Percentiles rank a stretch among this genome's conserved stretches.
Conservation (phyloP, 1,284 basidiomycete species). For the Bondarzewia mesenterica region DNA sequence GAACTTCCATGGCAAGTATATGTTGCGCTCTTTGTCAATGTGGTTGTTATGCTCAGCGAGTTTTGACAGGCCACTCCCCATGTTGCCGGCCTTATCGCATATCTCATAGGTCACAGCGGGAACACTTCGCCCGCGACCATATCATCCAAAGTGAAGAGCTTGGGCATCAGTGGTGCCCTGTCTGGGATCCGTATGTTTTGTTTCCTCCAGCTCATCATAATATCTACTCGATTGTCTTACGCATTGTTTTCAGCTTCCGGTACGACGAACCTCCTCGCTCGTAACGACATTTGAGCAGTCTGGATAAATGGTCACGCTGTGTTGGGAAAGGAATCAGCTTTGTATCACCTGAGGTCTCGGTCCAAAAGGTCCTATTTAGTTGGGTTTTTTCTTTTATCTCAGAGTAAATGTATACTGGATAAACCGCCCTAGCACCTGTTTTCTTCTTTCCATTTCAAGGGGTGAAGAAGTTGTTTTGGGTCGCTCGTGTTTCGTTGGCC, state of each 20-base stretch:
- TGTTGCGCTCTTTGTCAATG: not conserved
- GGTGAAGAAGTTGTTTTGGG: no score
- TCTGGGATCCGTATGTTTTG: conserved; percentile 18
- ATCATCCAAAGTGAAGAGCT: conserved; percentile 15
- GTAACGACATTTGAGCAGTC: conserved; percentile 11
- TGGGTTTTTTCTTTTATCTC: no score
- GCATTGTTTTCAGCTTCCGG: conserved; percentile 11
- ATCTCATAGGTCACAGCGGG: conserved; percentile 22
- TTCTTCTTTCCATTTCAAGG: no score
- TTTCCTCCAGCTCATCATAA: not conserved
- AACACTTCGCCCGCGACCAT: conserved; percentile 23
- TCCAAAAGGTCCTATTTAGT: no score
- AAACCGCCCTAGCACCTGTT: no score
- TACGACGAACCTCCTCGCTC: conserved; percentile 19
- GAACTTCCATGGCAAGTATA: conserved; percentile 22
- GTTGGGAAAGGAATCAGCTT: no score
- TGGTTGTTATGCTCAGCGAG: no score
- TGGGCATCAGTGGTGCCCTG: conserved; percentile 19
- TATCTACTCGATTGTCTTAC: not conserved
- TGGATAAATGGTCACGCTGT: no score
- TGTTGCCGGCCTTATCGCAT: conserved; percentile 28
- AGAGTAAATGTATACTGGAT: no score
- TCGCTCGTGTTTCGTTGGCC: no score
- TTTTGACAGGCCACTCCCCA: conserved; percentile 21
- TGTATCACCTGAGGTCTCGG: no score